phyloP scores from a whole-genome alignment of 2,329 filamentous ascomycete species.

The Grosmannia huntii region DNA sequence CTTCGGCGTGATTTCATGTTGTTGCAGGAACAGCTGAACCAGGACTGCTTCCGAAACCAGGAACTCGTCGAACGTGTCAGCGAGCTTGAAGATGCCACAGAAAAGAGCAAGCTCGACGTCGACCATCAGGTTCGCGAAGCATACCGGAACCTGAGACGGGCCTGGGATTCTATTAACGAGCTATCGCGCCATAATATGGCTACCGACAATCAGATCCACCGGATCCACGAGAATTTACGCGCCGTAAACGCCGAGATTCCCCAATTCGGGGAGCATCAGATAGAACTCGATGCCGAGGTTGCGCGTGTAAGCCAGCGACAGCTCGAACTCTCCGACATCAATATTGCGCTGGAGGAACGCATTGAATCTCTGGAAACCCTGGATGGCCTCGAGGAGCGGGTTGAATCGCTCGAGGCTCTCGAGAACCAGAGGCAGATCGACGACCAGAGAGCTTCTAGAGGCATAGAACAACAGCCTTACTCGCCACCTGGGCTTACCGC shows the following conservation, averaged over 20 bases:
- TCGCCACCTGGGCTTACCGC: not conserved
- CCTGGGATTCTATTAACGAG: conserved; percentile 38
- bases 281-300: conserved; percentile 29
- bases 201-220: conserved; percentile 24
- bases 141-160: conserved; percentile 39
- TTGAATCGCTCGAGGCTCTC: conserved; percentile 13
- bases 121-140: conserved; percentile 39
- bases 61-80: conserved; percentile 30
- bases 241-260: conserved; percentile 28
- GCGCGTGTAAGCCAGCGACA: conserved; percentile 35
- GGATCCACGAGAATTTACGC: conserved; percentile 28
- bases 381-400: conserved; percentile 6
- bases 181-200: conserved; percentile 25
- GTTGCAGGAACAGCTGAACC: conserved; percentile 15
- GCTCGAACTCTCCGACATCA: conserved; percentile 33
- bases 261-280: conserved; percentile 32
- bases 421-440: not conserved
- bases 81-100: conserved; percentile 40
- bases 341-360: conserved; percentile 40
- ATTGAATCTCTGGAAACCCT: conserved; percentile 31
- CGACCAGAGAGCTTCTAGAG: not conserved
- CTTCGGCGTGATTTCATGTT: conserved; percentile 16
- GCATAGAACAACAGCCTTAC: not conserved
- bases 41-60: conserved; percentile 20
- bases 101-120: conserved; percentile 38